Evolutionary conservation across 305 asterid species (phyloP).

Genomic region (Solanum chacoense): DNA sequence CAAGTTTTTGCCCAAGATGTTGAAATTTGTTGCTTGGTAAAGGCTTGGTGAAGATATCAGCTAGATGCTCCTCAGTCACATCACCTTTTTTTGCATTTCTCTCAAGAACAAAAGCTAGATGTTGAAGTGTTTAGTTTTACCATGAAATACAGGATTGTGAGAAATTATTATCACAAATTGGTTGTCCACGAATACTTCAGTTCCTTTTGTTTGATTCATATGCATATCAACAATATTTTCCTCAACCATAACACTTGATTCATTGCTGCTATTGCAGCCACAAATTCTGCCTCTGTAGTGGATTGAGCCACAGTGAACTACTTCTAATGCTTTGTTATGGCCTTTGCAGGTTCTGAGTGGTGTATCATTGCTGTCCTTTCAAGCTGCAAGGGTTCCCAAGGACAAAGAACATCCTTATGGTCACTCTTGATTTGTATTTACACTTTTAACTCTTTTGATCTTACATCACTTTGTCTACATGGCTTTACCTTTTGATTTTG

Average conservation of each 20-base stretch:
- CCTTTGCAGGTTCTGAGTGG: slow-evolving; percentile 84
- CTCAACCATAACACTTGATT: not conserved
- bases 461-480: slow-evolving; percentile 16
- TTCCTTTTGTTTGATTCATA: not conserved
- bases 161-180: not conserved
- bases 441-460: slow-evolving; percentile 34
- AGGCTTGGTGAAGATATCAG: not conserved
- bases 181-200: not conserved
- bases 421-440: slow-evolving; percentile 81
- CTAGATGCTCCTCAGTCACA: not conserved
- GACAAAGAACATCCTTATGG: slow-evolving; percentile 99
- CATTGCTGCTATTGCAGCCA: not conserved
- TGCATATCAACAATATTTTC: not conserved
- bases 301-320: not conserved
- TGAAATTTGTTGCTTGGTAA: not conserved
- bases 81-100: not conserved
- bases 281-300: not conserved
- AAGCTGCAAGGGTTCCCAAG: slow-evolving; percentile 85
- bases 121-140: not conserved
- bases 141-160: not conserved
- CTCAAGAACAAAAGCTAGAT: not conserved
- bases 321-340: slow-evolving; percentile 1
- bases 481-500: not conserved
- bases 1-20: not conserved
- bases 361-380: slow-evolving; percentile 79